These are phyloP conservation scores for Trichosphaerium sp. DNA, from an alignment of 78 protist species.

Conservation along the genomic window DNA sequence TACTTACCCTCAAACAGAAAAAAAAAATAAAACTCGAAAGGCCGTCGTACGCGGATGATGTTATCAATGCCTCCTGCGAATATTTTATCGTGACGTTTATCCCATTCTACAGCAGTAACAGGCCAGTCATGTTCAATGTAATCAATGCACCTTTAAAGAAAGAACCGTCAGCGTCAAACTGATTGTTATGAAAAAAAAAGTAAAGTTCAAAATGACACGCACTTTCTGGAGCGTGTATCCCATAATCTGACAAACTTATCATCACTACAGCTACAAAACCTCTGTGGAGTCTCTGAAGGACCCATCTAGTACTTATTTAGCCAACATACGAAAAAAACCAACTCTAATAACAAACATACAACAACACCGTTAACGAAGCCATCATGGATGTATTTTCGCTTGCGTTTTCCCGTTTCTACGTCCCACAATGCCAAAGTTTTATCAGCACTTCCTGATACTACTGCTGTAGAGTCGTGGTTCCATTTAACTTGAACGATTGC, in stretches of 20 bases:
- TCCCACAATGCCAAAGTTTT: conserved; percentile 62
- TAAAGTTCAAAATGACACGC: no score
- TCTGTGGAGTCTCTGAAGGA: conserved; percentile 46
- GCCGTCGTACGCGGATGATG: conserved; percentile 19
- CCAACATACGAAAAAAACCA: conserved; percentile 4
- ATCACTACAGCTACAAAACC: not conserved
- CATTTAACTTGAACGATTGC: conserved; percentile 54
- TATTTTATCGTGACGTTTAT: conserved; percentile 30
- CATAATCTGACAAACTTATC: conserved; percentile 8
- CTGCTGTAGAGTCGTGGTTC: conserved; percentile 18
- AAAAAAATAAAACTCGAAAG: not conserved
- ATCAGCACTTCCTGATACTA: conserved; percentile 21
- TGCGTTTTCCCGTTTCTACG: conserved; percentile 14
- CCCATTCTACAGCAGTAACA: conserved; percentile 42
- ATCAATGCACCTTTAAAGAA: not conserved
- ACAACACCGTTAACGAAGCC: conserved; percentile 39
- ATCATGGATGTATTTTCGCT: conserved; percentile 35
- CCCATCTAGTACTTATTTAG: no score
- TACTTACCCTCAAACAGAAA: not conserved
- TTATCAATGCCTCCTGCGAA: conserved; percentile 70
- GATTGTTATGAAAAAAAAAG: no score
- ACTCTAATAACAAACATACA: conserved; percentile 29
- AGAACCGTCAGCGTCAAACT: no score
- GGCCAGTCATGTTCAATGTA: conserved; percentile 15
- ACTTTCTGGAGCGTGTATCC: conserved; percentile 27